Percentiles rank a stretch among this genome's conserved stretches.
These are phyloP conservation scores for Pythium pectinolyticum DNA, from an alignment of 352 stramenopile species.

Conservation along the genomic window DNA sequence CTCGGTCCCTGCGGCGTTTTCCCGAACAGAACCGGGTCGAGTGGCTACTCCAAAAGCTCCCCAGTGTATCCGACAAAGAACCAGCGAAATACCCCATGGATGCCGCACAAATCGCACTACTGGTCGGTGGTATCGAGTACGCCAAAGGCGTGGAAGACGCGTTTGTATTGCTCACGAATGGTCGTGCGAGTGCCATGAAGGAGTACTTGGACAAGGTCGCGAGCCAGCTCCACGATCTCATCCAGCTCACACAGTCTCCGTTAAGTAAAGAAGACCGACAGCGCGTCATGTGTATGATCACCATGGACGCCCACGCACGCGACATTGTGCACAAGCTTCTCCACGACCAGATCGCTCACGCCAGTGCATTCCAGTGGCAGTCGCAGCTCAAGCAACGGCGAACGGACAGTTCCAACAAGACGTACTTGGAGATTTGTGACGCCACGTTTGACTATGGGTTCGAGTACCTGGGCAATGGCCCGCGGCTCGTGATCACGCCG, in stretches of 20 bases:
- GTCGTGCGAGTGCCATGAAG: constrained; percentile 80
- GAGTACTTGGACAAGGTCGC: constrained; percentile 84
- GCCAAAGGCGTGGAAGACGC: constrained; percentile 80
- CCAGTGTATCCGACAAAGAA: constrained; percentile 25
- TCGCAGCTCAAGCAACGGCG: constrained; percentile 90
- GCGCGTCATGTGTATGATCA: constrained; percentile 95
- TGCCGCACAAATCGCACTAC: constrained; percentile 89
- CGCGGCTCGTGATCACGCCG: constrained; percentile 92
- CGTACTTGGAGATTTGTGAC: constrained; percentile 88
- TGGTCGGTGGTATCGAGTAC: constrained; percentile 91
- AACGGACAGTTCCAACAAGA: constrained; percentile 45
- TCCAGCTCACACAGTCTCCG: constrained; percentile 85
- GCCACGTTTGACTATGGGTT: constrained; percentile 94
- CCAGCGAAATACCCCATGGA: constrained; percentile 65
- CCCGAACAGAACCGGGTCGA: constrained; percentile 88
- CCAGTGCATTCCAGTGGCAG: constrained; percentile 91
- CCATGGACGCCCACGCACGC: constrained; percentile 91
- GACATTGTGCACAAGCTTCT: constrained; percentile 93
- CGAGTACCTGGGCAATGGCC: constrained; percentile 94
- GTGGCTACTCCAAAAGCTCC: constrained; percentile 89
- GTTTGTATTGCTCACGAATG: constrained; percentile 64
- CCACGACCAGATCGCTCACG: constrained; percentile 72
- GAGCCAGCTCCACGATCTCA: constrained; percentile 91
- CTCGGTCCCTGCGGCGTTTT: constrained; percentile 86
- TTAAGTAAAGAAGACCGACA: constrained; percentile 88